These are phyloP conservation scores for Candida cerambycidarum DNA, from an alignment of 805 yeast species.

Conservation along the genomic window DNA sequence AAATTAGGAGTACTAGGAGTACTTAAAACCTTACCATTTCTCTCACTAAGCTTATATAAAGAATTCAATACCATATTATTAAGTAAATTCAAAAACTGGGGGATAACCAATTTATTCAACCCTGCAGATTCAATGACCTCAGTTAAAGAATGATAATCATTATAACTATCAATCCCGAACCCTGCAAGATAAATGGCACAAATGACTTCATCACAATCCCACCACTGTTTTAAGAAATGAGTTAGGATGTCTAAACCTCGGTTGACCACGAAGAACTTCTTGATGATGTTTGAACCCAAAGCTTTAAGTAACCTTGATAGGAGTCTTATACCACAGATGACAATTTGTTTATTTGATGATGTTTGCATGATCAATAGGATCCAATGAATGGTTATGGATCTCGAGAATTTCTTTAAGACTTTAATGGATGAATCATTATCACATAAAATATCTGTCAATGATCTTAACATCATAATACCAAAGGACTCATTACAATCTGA, in stretches of 20 bases:
- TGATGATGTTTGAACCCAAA: constrained; percentile 47
- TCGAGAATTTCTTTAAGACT: constrained; percentile 43
- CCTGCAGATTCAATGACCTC: constrained; percentile 9
- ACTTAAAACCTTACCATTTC: constrained; percentile 31
- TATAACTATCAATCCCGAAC: constrained; percentile 38
- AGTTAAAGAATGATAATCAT: constrained; percentile 5
- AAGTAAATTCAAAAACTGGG: constrained; percentile 45
- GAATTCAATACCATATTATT: constrained; percentile 35
- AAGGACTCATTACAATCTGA: constrained; percentile 32
- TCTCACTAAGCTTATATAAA: constrained; percentile 27
- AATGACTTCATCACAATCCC: constrained; percentile 48
- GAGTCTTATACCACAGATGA: constrained; percentile 42
- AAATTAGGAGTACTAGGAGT: constrained; percentile 37
- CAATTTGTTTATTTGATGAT: constrained; percentile 31
- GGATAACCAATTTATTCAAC: constrained; percentile 31
- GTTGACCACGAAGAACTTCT: constrained; percentile 46
- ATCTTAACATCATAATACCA: constrained; percentile 28
- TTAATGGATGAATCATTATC: constrained; percentile 40
- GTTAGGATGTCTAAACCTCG: constrained; percentile 53
- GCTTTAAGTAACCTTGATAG: constrained; percentile 49
- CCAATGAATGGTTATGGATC: constrained; percentile 67
- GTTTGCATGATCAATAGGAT: constrained; percentile 50
- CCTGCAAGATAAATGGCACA: constrained; percentile 44
- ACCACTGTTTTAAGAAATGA: constrained; percentile 45
- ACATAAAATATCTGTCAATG: constrained; percentile 39